Evolutionary conservation across 2,329 filamentous ascomycete species (phyloP), one percentile per base, ranked within the genome.

Genomic region (Pleurostoma richardsiae): DNA sequence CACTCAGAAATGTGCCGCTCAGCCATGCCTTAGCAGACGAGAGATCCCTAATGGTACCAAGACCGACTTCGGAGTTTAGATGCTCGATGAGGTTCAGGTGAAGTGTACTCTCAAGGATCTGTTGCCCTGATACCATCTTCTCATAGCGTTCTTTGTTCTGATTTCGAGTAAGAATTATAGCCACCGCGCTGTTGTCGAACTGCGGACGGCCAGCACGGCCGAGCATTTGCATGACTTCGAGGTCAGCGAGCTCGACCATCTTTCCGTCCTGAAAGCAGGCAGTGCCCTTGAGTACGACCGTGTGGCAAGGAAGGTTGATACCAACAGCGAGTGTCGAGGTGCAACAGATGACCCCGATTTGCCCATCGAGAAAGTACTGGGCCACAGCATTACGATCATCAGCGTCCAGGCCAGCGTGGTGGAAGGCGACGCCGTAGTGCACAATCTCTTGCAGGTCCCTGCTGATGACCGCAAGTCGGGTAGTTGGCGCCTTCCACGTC

Each of bases 161-260:
- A n/a, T 74, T 70, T 28, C 80, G 77, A 0, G 89, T 94, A 70
- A 95, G 80, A 46, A 95, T 91, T 11, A 94, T 82, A 8, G 87
- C 90, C 38, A 83, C 76, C 3, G 87, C 89, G 48, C 71, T 87
- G 43, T 81, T 76, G 55, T 92, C 90, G 52, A 91, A 95, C 58
- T 95, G 90, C 5, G 90, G 89, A 26, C 89, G 76, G 1, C 90
- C 89, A 43, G 89, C 89, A 52, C 89, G 82, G 5, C 89, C 89
- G 42, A 95, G 77, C 89, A 95, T 95, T 57, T 95, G 89, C 85
- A 92, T 92, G 51, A 92, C 78, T 54, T 95, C 89, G 4, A 95
- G 71, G 59, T 94, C 88, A 0, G 87, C 83, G 54, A 90, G 90
- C 60, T 94, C 88, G 46, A 82, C 78, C 36, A 79, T 57, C 6